A percentile compares a stretch with the other conserved stretches of the same genome.
Conservation (phyloP, 208 protist species). For the Phytomonas sp. region DNA sequence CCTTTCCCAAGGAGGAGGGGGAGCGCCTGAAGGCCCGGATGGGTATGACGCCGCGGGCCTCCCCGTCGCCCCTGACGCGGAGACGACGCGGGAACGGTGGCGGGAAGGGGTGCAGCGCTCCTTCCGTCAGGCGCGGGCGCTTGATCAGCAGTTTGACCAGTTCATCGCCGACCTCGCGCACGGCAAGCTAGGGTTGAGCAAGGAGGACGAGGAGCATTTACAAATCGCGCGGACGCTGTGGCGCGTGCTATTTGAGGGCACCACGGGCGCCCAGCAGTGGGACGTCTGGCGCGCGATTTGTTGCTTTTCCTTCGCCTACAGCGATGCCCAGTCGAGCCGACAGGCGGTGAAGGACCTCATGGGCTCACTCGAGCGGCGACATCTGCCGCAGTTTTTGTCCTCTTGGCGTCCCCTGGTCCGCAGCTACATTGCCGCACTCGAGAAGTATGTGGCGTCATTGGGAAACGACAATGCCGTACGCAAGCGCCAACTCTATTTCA, state of each 20-base stretch:
- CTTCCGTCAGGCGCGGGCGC: constrained; percentile 37
- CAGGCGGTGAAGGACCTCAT: constrained; percentile 21
- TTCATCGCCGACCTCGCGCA: constrained; percentile 46
- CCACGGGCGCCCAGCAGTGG: constrained; percentile 36
- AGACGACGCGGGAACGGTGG: constrained; percentile 20
- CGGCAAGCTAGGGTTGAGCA: constrained; percentile 58
- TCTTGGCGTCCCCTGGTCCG: constrained; percentile 19
- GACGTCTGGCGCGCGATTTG: constrained; percentile 60
- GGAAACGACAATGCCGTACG: constrained; percentile 18
- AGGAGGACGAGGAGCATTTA: constrained; percentile 19
- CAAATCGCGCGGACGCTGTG: constrained; percentile 41
- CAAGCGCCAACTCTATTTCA: constrained; percentile 46
- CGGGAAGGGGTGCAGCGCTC: constrained; percentile 38
- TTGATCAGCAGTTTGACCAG: constrained; percentile 43
- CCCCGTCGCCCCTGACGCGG: neutral
- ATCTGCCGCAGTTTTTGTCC: constrained; percentile 15
- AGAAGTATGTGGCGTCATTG: constrained; percentile 6
- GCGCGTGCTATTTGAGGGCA: constrained; percentile 29
- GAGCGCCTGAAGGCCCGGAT: no score
- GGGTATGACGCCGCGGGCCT: neutral
- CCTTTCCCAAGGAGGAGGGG: no score
- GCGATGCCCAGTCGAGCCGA: constrained; percentile 15
- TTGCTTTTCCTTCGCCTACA: constrained; percentile 59
- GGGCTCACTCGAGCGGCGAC: constrained; percentile 8
- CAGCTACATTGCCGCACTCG: constrained; percentile 30